Evolutionary conservation across 2,329 filamentous ascomycete genomes (phyloP).

Genomic region (Cadophora sp.): DNA sequence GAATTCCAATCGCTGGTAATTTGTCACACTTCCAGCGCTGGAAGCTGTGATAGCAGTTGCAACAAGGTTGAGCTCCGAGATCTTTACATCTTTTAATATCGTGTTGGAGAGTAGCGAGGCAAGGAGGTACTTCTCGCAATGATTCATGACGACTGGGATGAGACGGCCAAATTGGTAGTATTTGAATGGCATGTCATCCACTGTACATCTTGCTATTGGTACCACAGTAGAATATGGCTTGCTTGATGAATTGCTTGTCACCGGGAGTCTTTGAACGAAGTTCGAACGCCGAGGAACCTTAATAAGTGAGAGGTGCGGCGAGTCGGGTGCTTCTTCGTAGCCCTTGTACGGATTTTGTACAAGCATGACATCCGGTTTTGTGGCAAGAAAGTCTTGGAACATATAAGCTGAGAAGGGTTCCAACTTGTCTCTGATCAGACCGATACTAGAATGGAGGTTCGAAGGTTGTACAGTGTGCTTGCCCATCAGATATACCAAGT

Average conservation of each 20-base stretch:
- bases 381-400: conserved; percentile 50
- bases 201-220: conserved; percentile 53
- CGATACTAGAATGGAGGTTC: conserved; percentile 1
- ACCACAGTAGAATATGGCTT: conserved; percentile 55
- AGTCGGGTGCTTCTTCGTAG: conserved; percentile 49
- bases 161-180: conserved; percentile 60
- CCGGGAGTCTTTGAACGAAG: conserved; percentile 56
- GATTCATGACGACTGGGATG: conserved; percentile 75
- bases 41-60: conserved; percentile 74
- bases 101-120: conserved; percentile 65
- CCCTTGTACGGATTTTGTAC: conserved; percentile 48
- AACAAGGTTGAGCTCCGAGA: conserved; percentile 62
- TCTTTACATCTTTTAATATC: conserved; percentile 57
- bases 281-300: conserved; percentile 63
- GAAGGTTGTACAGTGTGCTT: neutral
- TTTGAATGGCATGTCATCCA: conserved; percentile 54
- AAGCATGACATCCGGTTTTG: conserved; percentile 51
- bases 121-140: conserved; percentile 69
- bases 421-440: conserved; percentile 34
- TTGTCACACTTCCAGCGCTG: conserved; percentile 60
- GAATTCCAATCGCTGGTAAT: conserved; percentile 89
- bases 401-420: conserved; percentile 41
- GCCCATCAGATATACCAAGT: conserved; percentile 12
- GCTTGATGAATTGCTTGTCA: conserved; percentile 15
- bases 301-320: conserved; percentile 55